Base-by-base conservation (phyloP, 768 basidiomycete species). In the Rhodotorula graminis region DNA sequence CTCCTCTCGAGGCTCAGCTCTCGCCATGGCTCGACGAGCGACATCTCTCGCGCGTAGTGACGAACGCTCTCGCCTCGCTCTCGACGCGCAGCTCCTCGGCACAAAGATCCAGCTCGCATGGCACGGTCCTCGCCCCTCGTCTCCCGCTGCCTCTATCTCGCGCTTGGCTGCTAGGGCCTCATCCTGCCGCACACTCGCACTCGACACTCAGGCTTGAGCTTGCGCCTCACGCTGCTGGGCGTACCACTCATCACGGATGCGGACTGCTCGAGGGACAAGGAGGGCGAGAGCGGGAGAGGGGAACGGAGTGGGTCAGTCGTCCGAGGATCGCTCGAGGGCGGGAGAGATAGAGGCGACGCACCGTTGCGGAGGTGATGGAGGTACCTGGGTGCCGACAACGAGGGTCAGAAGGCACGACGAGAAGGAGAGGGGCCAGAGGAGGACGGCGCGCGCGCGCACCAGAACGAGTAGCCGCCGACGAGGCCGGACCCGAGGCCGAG, bases 401-500 rank as follows among this genome's bases (percentile, higher is more conserved):
- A 7, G 19, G 25, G 42, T 25, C 11, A 46, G 44, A 12, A 7
- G 12, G 44, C 5, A 49, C 37, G 31, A 29, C 15, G 23, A 27
- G 46, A 2, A 42, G 21, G 1, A 8, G 10, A 47, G 23, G 37
- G 7, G 19, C 1, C 9, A 15, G 62, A 14, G 44, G 23, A 8
- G 15, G 55, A 29, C 27, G 16, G 23, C 6, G 14, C 33, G 33
- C 37, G 21, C 27, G 47, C 69, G 29, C 46, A 66, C 71, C 71
- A 74, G 69, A 74, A 74, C 16, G 50, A 19, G 59, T 64, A 70
- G 12, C 69, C 73, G 7, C 61, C 69, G 0, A 57, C 40, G 10
- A 71, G 27, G 18, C 73, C 73, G 7, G 25, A 19, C 3, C 19
- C 21, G 53, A 71, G 37, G n/a, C 69, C 69, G 58, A 71, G 37